Base-by-base conservation (phyloP, 2,329 filamentous ascomycete genomes). In the Aspergillus ibericus region DNA sequence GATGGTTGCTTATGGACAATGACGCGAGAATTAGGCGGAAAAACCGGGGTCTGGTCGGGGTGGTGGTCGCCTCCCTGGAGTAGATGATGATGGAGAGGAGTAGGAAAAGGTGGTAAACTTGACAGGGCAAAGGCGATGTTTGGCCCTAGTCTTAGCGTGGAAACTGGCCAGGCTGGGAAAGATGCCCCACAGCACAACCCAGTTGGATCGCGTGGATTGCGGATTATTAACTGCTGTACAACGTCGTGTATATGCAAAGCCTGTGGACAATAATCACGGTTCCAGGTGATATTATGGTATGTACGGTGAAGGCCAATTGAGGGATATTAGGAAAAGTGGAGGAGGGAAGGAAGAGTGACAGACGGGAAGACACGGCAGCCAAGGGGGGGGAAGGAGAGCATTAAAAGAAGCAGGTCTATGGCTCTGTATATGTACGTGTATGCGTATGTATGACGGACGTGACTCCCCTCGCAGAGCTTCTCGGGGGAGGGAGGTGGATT, bases 71-170 rank as follows among this genome's bases (percentile, higher is more conserved):
- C 35, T 47, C 62, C 27, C 46, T 58, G 58, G 58, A 59, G 59
- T 35, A 54, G 55, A 56, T 59, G 59, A 63, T 64, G 61, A 59
- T 64, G 59, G 56, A 53, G 63, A 53, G 61, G 55, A 60, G 62
- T 36, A 61, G 62, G 60, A 61, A 60, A 68, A 68, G 66, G 66
- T 69, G 68, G 69, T 68, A 63, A 71, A 71, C 61, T 70, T 68
- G 67, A 72, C 69, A 72, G 70, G 68, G 72, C 70, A 72, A 58
- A 72, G 72, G 68, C 62, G 69, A 73, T 76, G 72, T 76, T 76
- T 76, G 74, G 74, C 72, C 71, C 71, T 74, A 72, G 59, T 68
- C 65, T 68, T 77, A 76, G 75, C 74, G 75, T 70, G 72, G 69
- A 74, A 73, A 71, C 68, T 64, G 66, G 59, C 59, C 59, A 65